phyloP scores from a whole-genome alignment of 345 rosid genomes.

The Brassica nigra region DNA sequence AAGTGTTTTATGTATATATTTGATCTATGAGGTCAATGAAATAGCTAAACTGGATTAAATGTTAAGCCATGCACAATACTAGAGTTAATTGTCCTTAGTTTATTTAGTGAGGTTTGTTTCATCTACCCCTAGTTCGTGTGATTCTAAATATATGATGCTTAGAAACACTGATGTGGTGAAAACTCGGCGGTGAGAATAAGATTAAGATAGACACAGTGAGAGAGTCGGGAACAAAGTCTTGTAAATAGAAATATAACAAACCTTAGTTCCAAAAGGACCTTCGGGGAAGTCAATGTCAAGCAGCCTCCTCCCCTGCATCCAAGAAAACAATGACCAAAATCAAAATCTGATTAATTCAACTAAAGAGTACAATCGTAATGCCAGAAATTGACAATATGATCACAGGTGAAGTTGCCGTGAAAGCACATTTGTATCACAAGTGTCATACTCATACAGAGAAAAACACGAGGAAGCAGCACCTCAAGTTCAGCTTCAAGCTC shows the following conservation, averaged over 20 bases:
- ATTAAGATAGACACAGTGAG: background rate
- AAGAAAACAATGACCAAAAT: background rate
- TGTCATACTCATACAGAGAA: background rate
- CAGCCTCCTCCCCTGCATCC: background rate
- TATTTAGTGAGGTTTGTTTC: background rate
- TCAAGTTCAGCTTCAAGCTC: background rate
- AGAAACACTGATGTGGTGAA: background rate
- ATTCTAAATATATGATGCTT: background rate
- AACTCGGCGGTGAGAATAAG: background rate
- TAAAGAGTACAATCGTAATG: background rate
- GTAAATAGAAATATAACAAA: background rate
- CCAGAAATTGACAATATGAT: too few species aligned
- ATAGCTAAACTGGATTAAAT: background rate
- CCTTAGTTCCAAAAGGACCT: constrained; percentile 1
- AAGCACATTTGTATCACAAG: background rate
- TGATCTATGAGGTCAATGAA: background rate
- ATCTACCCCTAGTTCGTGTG: background rate
- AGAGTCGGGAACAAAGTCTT: background rate
- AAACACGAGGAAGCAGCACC: background rate
- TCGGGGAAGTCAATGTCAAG: background rate
- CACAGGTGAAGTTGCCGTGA: too few species aligned
- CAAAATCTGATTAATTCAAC: background rate
- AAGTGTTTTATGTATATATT: background rate
- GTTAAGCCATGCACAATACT: background rate
- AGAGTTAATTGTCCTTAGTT: background rate